A percentile compares a stretch with the other conserved stretches of the same genome.
phyloP scores from a whole-genome alignment of 208 protist genomes.

The Acanthamoeba sp. region DNA sequence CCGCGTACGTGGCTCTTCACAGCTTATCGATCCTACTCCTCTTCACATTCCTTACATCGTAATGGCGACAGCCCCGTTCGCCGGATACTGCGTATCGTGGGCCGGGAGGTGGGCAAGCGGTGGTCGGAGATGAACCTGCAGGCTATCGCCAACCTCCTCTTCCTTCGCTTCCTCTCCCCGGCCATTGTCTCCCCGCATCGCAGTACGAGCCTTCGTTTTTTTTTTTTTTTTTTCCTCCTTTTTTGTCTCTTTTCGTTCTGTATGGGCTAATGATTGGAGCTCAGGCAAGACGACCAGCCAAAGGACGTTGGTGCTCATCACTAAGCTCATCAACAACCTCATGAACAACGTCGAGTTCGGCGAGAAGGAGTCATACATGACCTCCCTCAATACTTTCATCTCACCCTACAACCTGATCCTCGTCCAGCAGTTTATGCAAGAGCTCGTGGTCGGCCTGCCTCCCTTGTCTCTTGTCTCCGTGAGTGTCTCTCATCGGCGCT shows the following conservation, averaged over 20 bases:
- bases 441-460: not conserved
- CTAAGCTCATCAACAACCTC: constrained; percentile 6
- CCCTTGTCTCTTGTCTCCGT: not conserved
- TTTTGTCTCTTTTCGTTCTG: no score
- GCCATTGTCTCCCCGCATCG: constrained; percentile 19
- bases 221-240: no score
- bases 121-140: not conserved
- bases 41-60: not conserved
- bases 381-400: constrained; percentile 19
- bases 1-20: not conserved
- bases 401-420: not conserved
- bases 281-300: not conserved
- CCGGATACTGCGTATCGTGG: not conserved
- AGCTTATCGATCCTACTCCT: no score
- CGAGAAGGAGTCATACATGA: constrained; percentile 53
- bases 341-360: constrained; percentile 31
- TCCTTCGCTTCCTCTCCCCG: constrained; percentile 35
- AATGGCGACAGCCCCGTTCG: not conserved
- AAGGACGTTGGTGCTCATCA: constrained; percentile 32
- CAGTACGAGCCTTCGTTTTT: not conserved
- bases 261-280: not conserved
- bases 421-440: constrained; percentile 24
- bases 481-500: not conserved
- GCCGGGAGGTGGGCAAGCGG: not conserved
- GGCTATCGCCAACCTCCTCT: not conserved